Conservation (phyloP, 129 eudicot genomes). For the Dittrichia graveolens region DNA sequence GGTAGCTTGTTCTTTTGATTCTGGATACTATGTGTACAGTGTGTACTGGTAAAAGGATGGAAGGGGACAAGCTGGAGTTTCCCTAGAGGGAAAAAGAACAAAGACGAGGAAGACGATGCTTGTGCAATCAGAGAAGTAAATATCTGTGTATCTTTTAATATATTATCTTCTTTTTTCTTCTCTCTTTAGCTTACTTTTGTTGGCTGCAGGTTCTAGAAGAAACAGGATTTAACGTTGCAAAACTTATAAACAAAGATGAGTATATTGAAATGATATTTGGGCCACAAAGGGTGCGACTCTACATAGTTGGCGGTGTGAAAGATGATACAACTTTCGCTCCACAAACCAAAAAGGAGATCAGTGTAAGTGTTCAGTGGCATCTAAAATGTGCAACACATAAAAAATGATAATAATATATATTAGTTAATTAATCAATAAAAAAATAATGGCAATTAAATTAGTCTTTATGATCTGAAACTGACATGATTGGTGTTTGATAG, state of each 20-base stretch:
- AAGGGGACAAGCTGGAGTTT: conserved; percentile 99
- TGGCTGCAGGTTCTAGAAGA: conserved; percentile 92
- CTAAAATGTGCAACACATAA: no score
- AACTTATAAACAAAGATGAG: conserved; percentile 84
- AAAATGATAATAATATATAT: no score
- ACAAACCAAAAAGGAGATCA: conserved; percentile 91
- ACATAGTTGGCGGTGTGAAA: conserved; percentile 90
- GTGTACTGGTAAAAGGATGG: conserved; percentile 98
- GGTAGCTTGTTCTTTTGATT: not conserved
- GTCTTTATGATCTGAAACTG: not conserved
- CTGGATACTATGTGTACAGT: conserved; percentile 44
- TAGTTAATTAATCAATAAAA: not conserved
- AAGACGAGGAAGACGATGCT: conserved; percentile 95
- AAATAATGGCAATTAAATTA: not conserved
- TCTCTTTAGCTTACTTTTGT: conserved; percentile 7
- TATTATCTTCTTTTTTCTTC: not conserved
- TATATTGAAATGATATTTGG: conserved; percentile 88
- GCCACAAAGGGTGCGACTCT: conserved; percentile 93
- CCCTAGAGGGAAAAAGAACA: conserved; percentile 97
- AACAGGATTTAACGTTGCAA: conserved; percentile 92
- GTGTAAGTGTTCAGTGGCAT: conserved; percentile 77
- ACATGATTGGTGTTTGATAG: not conserved
- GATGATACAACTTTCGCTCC: conserved; percentile 98
- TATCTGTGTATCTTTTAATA: not conserved
- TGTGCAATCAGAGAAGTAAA: conserved; percentile 96